Percentiles rank a stretch among this genome's conserved stretches.
Conservation (phyloP, 2,329 filamentous ascomycete genomes). For the Plectosphaerella sp. region DNA sequence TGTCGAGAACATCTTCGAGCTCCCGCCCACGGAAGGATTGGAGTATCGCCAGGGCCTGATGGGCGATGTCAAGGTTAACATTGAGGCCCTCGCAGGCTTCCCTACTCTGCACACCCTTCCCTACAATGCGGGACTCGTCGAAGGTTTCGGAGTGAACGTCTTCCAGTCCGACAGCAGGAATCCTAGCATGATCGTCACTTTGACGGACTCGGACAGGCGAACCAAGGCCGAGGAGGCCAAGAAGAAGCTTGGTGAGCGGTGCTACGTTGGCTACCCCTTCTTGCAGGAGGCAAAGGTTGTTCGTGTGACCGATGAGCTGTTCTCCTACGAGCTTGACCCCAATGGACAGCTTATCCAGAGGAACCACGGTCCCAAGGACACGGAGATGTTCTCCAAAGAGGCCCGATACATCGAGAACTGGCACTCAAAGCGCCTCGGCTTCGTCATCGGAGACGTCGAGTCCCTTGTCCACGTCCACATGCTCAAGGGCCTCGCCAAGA, state of each 20-base stretch:
- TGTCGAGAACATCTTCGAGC: slow-evolving; percentile 92
- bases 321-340: slow-evolving; percentile 73
- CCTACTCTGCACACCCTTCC: slow-evolving; percentile 84
- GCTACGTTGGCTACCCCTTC: slow-evolving; percentile 93
- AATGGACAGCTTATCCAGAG: slow-evolving; percentile 62
- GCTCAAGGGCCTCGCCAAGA: slow-evolving; percentile 86
- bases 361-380: slow-evolving; percentile 71
- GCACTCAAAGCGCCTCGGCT: slow-evolving; percentile 88
- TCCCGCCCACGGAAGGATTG: slow-evolving; percentile 86
- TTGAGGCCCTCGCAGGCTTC: slow-evolving; percentile 85
- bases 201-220: slow-evolving; percentile 68
- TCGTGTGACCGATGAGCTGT: slow-evolving; percentile 87
- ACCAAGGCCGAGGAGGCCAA: slow-evolving; percentile 71
- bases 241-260: slow-evolving; percentile 73
- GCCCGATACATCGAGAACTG: slow-evolving; percentile 76
- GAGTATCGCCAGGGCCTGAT: slow-evolving; percentile 81
- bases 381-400: slow-evolving; percentile 80
- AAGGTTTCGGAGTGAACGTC: slow-evolving; percentile 82
- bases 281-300: slow-evolving; percentile 89
- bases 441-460: slow-evolving; percentile 81
- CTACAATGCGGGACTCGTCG: slow-evolving; percentile 67
- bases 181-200: slow-evolving; percentile 89
- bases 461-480: slow-evolving; percentile 89
- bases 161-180: slow-evolving; percentile 96
- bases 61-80: slow-evolving; percentile 76